Evolutionary conservation across 176 grass and related monocot species (phyloP), one percentile per base, ranked within the genome.

Genomic region (Phoenix dactylifera): DNA sequence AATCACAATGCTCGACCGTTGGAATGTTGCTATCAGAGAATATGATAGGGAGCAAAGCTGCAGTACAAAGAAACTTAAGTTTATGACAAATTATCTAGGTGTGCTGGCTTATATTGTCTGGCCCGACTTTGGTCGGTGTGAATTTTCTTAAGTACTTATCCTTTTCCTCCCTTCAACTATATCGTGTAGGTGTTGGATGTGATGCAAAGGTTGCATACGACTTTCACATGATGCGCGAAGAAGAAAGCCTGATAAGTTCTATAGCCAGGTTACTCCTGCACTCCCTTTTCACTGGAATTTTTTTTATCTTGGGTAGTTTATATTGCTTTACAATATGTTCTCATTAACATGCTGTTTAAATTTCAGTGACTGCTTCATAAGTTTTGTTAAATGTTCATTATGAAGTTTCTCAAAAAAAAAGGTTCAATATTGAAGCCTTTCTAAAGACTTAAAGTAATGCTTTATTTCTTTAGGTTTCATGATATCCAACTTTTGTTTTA

Each of bases 61-160:
- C 80, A 69, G 35, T 71, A 72, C 50, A 60, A 85, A 79, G 57
- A 68, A 90, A 79, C 52, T 85, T 15, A 96, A 90, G 68, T 96
- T 74, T 78, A 96, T 96, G 91, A 96, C 83, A 61, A 85, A 96
- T 72, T 96, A 96, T 82, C 67, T 96, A 79, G 83, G 91, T 90
- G 57, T 17, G 44, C 51, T 60, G 39, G 4, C 3, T 82, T 62
- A 69, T 10, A 66, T 50, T 48, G 18, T n/a, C 60, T 16, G 14
- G n/a, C n/a, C 67, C 51, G 7, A 53, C 64, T n/a, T 65, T 52
- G 32, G 3, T 61, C 16, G 54, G 51, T 44, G 39, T 32, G 5
- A 54, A 55, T 35, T 54, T 10, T 55, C 6, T 62, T 30, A 5
- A 72, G 32, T 32, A 44, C 18, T 29, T 51, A 52, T 35, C 3